phyloP scores from a whole-genome alignment of 1,284 basidiomycete genomes.

The Marasmius tenuissimus region DNA sequence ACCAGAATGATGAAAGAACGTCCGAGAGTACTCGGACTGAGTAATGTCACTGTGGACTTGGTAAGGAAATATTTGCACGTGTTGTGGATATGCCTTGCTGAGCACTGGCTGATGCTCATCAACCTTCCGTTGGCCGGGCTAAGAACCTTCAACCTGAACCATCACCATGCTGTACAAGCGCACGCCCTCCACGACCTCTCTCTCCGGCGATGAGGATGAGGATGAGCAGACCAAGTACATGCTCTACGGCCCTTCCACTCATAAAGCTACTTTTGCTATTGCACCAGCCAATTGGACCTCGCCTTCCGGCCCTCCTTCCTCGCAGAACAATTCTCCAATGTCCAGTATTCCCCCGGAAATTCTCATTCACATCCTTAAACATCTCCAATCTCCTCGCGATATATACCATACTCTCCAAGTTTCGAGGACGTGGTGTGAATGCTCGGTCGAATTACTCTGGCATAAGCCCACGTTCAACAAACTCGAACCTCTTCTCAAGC shows the following conservation, averaged over 20 bases:
- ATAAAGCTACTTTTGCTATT: constrained; percentile 36
- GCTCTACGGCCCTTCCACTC: constrained; percentile 34
- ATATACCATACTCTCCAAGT: constrained; percentile 81
- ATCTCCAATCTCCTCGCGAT: constrained; percentile 75
- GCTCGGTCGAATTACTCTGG: constrained; percentile 95
- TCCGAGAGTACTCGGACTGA: neutral
- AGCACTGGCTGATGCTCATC: neutral
- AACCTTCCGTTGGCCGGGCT: neutral
- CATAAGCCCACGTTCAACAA: constrained; percentile 83
- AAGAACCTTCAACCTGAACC: constrained; percentile 3
- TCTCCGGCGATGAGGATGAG: constrained; percentile 68
- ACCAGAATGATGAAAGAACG: too few species aligned
- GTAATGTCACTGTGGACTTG: neutral
- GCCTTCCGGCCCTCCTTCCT: constrained; percentile 27
- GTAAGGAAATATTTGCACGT: neutral
- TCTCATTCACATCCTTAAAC: constrained; percentile 89
- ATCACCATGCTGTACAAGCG: constrained; percentile 10
- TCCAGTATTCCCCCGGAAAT: constrained; percentile 83
- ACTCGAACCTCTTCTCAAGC: constrained; percentile 73
- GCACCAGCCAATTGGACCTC: constrained; percentile 69
- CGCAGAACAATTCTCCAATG: constrained; percentile 43
- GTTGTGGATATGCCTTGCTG: neutral
- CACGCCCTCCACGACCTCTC: constrained; percentile 51
- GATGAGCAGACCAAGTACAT: constrained; percentile 59
- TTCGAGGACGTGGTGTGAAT: constrained; percentile 92